phyloP scores from a whole-genome alignment of 2,329 filamentous ascomycete genomes.

The Didymella segeticola region DNA sequence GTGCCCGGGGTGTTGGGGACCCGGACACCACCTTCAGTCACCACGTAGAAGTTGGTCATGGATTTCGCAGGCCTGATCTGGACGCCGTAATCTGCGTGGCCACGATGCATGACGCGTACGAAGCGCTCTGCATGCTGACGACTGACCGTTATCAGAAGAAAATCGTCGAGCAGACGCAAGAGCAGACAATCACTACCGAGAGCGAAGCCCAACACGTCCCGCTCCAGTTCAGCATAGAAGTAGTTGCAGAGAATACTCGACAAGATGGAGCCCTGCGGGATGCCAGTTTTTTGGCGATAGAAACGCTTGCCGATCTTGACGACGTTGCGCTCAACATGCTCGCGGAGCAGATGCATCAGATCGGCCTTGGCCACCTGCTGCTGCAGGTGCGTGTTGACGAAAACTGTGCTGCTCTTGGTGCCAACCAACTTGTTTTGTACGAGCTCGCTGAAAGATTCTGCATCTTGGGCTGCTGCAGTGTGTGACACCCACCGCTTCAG shows the following conservation, averaged over 20 bases:
- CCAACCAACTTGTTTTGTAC: conserved; percentile 39
- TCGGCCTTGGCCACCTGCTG: conserved; percentile 63
- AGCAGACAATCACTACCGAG: conserved; percentile 67
- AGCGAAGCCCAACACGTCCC: conserved; percentile 71
- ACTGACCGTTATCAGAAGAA: conserved; percentile 82
- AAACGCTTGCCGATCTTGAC: conserved; percentile 88
- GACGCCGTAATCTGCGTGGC: conserved; percentile 81
- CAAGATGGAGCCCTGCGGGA: conserved; percentile 90
- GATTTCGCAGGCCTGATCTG: conserved; percentile 79
- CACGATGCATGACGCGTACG: conserved; percentile 78
- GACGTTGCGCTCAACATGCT: conserved; percentile 85
- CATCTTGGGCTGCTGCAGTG: conserved; percentile 40
- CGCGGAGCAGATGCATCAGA: conserved; percentile 72
- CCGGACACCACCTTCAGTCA: conserved; percentile 58
- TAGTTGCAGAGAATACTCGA: conserved; percentile 91
- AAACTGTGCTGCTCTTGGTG: conserved; percentile 69
- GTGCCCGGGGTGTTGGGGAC: conserved; percentile 49
- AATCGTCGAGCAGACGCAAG: conserved; percentile 88
- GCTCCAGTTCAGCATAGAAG: conserved; percentile 90
- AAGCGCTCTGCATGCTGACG: conserved; percentile 72
- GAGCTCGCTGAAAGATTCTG: conserved; percentile 42
- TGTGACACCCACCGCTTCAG: conserved; percentile 52
- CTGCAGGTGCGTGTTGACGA: conserved; percentile 72
- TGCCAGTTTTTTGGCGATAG: conserved; percentile 86
- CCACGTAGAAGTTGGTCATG: conserved; percentile 79